Base-by-base conservation (phyloP, 1,284 basidiomycete genomes). In the Ceratobasidium sp. region DNA sequence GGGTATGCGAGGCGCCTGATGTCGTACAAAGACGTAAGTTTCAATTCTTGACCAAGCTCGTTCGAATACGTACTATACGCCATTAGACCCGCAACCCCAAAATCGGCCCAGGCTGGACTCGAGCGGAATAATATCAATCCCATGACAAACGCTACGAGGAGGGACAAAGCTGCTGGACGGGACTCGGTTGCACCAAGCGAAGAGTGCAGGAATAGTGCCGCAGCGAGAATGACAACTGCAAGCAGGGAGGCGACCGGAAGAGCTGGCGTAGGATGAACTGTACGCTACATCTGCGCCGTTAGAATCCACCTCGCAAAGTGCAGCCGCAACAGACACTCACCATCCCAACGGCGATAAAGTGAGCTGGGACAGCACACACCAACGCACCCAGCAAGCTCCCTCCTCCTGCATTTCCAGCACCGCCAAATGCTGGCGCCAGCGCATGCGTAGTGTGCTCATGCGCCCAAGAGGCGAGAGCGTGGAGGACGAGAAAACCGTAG, bases 51-150 rank as follows among this genome's bases (percentile, higher is more conserved):
- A 34, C 22, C 9, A 5, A 54, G 14, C 1, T 24, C 41, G 27
- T 31, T n/a, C 0, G 29, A 48, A 54, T 82, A 19, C 87, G 49
- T 79, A 90, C 91, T 90, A 69, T 87, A 84, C 78, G 88, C 88
- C 37, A 93, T 83, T 65, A 90, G 79, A 16, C 81, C 76, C 2
- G 84, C 85, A 14, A 90, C 83, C 7, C 85, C 75, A 19, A 87
- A 74, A 78, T 92, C 90, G 14, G 83, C 84, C 86, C 87, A 89
- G 59, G 83, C 81, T 1, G 85, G 88, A 58, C 81, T 81, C 72
- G 88, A 86, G 41, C 86, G 85, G 75, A 90, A 91, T 48, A 86
- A 85, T 27, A 74, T 34, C n/a, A 56, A 69, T 2, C 59, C 51
- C 37, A 72, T 59, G 24, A 74, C 39, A 22, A 75, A 53, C 41